phyloP scores from a whole-genome alignment of 768 basidiomycete species.

The Pluteus cervinus region DNA sequence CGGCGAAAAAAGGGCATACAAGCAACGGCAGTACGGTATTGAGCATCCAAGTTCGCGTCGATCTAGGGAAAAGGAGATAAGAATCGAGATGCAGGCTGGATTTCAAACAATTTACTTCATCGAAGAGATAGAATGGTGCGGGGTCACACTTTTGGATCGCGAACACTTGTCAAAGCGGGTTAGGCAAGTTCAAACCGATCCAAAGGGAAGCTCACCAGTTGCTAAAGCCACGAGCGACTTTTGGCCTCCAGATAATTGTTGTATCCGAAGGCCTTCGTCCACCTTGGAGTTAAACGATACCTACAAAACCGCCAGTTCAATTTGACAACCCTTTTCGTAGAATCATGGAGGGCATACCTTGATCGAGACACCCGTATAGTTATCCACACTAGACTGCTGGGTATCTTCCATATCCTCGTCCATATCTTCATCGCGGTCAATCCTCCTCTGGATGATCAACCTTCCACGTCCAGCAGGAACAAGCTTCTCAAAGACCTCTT shows the following conservation, averaged over 20 bases:
- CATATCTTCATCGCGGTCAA: slow-evolving; percentile 80
- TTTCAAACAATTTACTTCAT: slow-evolving; percentile 52
- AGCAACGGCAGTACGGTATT: slow-evolving; percentile 95
- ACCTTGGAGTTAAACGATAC: slow-evolving; percentile 99
- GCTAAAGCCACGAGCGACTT: slow-evolving; percentile 96
- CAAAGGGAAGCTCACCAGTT: slow-evolving; percentile 46
- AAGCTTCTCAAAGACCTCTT: slow-evolving; percentile 93
- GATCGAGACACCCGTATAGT: slow-evolving; percentile 95
- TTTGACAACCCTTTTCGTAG: too few species aligned
- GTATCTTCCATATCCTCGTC: slow-evolving; percentile 71
- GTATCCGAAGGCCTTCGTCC: slow-evolving; percentile 93
- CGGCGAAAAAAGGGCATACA: slow-evolving; percentile 42
- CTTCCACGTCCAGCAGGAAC: slow-evolving; percentile 91
- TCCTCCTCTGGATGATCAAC: slow-evolving; percentile 86
- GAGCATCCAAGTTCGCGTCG: slow-evolving; percentile 95
- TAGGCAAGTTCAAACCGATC: slow-evolving; percentile 1
- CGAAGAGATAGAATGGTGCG: slow-evolving; percentile 98
- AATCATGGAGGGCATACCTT: slow-evolving; percentile 57
- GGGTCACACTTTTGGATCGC: slow-evolving; percentile 99
- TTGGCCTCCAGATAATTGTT: slow-evolving; percentile 95
- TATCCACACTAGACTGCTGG: slow-evolving; percentile 77
- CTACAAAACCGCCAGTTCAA: too few species aligned
- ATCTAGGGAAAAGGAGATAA: slow-evolving; percentile 42
- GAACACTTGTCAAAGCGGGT: slow-evolving; percentile 54
- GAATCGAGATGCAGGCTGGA: neutral